Base-by-base conservation (phyloP, 164 flowering plant genomes). In the Nelumbo lutea region DNA sequence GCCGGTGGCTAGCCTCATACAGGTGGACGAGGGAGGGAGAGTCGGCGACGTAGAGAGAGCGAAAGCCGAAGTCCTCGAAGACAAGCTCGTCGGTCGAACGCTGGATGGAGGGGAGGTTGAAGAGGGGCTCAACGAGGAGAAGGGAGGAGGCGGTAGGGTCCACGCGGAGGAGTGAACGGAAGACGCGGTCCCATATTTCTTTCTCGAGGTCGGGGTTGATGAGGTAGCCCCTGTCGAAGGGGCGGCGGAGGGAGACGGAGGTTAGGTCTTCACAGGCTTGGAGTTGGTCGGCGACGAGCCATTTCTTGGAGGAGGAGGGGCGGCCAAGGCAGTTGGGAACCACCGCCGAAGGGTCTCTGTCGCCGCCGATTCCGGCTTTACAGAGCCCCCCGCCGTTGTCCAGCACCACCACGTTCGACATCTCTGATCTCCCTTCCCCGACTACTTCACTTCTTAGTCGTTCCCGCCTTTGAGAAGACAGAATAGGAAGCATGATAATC, bases 361-460 rank as follows among this genome's bases (percentile, higher is more conserved):
- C 90, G 70, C 98, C 99, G 73, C 85, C 97, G 46, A 77, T 70
- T 48, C 98, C 99, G 57, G 90, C 95, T 63, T 96, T 96, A 62
- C 88, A 82, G 15, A 79, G 76, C 64, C 97, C 93, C 65, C 86
- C 99, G 74, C 99, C 98, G 77, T 93, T 96, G 91, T 96, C 99
- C 2, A 96, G 82, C 2, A 96, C 97, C 53, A 90, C 90, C 45
- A 91, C 89, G 81, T 67, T 82, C 45, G 88, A 79, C 80, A 71
- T 70, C 41, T 46, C 14, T 9, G 44, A 11, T 38, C 61, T 11
- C 9, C 8, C 42, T 4, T 52, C 14, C 56, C 57, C 57, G 57
- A 27, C 27, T 27, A 27, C 27, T 27, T 27, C 27, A 27, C 27
- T 27, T 27, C 27, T 27, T 27, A 27, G 27, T 27, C 27, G 27